Conservation (phyloP, 768 basidiomycete genomes). For the Russula griseocarnosa region DNA sequence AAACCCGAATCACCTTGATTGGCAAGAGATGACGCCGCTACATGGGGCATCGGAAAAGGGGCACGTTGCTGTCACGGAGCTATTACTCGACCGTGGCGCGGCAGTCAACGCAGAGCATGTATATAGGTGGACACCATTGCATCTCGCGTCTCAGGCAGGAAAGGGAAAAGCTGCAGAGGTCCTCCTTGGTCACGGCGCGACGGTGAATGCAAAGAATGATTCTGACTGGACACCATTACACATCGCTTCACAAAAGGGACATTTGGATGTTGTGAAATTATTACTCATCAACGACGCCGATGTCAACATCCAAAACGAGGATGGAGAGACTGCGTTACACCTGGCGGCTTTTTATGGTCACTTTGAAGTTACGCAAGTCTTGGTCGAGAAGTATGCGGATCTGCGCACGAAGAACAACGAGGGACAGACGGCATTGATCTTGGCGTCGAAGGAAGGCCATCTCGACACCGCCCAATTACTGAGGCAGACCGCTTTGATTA, state of each 20-base stretch:
- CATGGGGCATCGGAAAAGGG: constrained; percentile 4
- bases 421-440: not conserved
- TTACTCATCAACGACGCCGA: not conserved
- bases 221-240: not conserved
- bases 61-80: not conserved
- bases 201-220: not conserved
- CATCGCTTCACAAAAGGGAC: not conserved
- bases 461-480: not conserved
- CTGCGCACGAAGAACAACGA: not conserved
- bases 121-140: not conserved
- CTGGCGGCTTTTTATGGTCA: not conserved
- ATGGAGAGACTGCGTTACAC: not conserved
- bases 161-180: not conserved
- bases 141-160: not conserved
- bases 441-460: not conserved
- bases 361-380: not conserved
- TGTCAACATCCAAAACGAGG: not conserved
- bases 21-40: not conserved
- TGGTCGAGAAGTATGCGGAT: not conserved
- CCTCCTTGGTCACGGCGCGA: not conserved
- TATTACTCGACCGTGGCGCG: not conserved
- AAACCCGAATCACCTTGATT: not conserved
- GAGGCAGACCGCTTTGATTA: no score
- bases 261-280: not conserved
- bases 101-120: not conserved